Percentiles rank a stretch among this genome's conserved stretches.
Conservation (phyloP, 441 rosid genomes). For the Erysimum pusillum region DNA sequence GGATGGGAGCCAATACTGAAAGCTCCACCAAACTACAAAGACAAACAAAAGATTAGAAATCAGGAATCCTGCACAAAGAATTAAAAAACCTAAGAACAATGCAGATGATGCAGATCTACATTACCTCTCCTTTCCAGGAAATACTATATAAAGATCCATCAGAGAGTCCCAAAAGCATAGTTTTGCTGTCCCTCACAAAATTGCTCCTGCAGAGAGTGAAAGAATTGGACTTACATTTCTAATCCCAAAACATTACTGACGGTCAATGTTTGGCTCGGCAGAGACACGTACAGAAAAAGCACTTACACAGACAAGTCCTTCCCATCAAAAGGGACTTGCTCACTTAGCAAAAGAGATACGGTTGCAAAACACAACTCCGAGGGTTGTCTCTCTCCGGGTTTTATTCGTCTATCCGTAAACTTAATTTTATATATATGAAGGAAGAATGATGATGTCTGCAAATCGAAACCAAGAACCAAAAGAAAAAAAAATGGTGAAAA, state of each 20-base stretch:
- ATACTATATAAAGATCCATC: conserved; percentile 83
- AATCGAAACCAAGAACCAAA: conserved; percentile 24
- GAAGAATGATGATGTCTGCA: conserved; percentile 89
- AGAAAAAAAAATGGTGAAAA: background rate
- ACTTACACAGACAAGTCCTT: conserved; percentile 84
- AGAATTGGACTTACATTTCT: conserved; percentile 16
- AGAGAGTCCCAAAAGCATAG: conserved; percentile 90
- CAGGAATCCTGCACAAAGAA: background rate
- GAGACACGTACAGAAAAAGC: conserved; percentile 30
- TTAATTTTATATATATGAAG: conserved; percentile 90
- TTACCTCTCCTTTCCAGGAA: conserved; percentile 99
- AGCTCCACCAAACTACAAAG: conserved; percentile 81
- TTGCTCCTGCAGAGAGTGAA: conserved; percentile 75
- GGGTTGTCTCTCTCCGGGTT: conserved; percentile 81
- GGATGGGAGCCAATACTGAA: conserved; percentile 61
- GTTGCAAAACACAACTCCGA: conserved; percentile 72
- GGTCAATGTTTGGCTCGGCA: conserved; percentile 15
- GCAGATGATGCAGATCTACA: conserved; percentile 22
- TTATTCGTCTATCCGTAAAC: conserved; percentile 74
- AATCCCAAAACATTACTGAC: conserved; percentile 10
- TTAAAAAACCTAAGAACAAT: background rate
- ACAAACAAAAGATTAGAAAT: conserved; percentile 26
- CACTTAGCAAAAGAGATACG: conserved; percentile 75
- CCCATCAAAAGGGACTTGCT: conserved; percentile 86
- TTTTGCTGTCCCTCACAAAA: conserved; percentile 81